These are phyloP conservation scores for Leccinum arenicola DNA, from an alignment of 768 basidiomycete species.

Conservation along the genomic window DNA sequence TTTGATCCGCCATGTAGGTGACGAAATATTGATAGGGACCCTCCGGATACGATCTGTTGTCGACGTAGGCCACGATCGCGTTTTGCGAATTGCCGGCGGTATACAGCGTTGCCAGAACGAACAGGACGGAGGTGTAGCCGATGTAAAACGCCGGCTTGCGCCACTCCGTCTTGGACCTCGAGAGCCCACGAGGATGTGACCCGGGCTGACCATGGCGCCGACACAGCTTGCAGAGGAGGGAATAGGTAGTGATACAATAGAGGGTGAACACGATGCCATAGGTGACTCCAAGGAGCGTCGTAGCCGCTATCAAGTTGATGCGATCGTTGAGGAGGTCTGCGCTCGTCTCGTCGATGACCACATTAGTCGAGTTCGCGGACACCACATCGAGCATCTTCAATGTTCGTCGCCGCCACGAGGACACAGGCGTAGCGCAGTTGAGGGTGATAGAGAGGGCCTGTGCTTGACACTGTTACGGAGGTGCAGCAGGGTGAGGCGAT, in stretches of 20 bases:
- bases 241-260: slow-evolving; percentile 18
- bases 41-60: slow-evolving; percentile 27
- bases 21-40: slow-evolving; percentile 26
- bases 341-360: slow-evolving; percentile 3
- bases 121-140: slow-evolving; percentile 25
- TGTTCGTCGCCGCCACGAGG: slow-evolving; percentile 7
- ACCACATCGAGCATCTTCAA: slow-evolving; percentile 5
- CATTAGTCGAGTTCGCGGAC: slow-evolving; percentile 8
- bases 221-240: slow-evolving; percentile 17
- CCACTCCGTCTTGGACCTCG: slow-evolving; percentile 1
- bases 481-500: slow-evolving; percentile 8
- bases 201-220: slow-evolving; percentile 5
- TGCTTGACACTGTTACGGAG: slow-evolving; percentile 3
- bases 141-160: slow-evolving; percentile 28
- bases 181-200: slow-evolving; percentile 6
- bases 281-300: slow-evolving; percentile 21
- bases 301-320: slow-evolving; percentile 24
- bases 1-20: slow-evolving; percentile 25
- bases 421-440: background rate
- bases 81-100: slow-evolving; percentile 28
- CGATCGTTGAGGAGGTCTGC: slow-evolving; percentile 20
- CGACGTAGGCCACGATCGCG: slow-evolving; percentile 28
- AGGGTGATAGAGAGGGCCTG: slow-evolving; percentile 2
- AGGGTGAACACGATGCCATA: slow-evolving; percentile 22
- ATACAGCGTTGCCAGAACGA: slow-evolving; percentile 27